A percentile compares a stretch with the other conserved stretches of the same genome.
Evolutionary conservation across 2,329 filamentous ascomycete genomes (phyloP).

Genomic region (Monilinia vaccinii-corymbosi): DNA sequence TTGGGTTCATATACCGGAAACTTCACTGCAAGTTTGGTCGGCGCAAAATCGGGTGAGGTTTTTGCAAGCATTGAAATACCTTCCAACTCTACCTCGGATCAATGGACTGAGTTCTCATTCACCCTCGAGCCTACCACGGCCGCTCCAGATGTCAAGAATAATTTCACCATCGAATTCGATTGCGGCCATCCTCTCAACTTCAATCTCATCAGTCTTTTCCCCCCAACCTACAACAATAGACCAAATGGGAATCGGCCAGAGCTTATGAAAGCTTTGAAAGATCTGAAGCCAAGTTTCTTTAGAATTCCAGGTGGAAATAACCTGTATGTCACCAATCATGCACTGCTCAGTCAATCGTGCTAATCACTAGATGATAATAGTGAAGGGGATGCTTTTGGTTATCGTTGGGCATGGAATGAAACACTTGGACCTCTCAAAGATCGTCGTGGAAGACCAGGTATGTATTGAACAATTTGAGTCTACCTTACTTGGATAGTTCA

Average conservation of each 20-base stretch:
- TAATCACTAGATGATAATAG: constrained; percentile 19
- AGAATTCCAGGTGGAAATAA: constrained; percentile 59
- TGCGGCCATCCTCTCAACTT: constrained; percentile 40
- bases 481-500: not conserved
- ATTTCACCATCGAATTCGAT: constrained; percentile 44
- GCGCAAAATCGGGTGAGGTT: constrained; percentile 11
- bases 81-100: constrained; percentile 8
- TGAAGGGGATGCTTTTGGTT: constrained; percentile 22
- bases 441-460: constrained; percentile 31
- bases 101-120: constrained; percentile 18
- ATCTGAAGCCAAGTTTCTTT: constrained; percentile 46
- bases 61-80: constrained; percentile 19
- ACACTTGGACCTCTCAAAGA: constrained; percentile 34
- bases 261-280: constrained; percentile 42
- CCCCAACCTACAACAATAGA: constrained; percentile 47
- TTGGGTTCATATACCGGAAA: constrained; percentile 7
- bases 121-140: constrained; percentile 9
- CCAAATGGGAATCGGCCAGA: constrained; percentile 49
- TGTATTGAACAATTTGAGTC: constrained; percentile 29
- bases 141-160: constrained; percentile 38
- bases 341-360: constrained; percentile 13
- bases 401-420: constrained; percentile 32
- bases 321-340: constrained; percentile 31
- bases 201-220: constrained; percentile 50
- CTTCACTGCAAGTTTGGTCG: constrained; percentile 15